Conservation (phyloP, 169 alveolate genomes). For the Eimeria brunetti region DNA sequence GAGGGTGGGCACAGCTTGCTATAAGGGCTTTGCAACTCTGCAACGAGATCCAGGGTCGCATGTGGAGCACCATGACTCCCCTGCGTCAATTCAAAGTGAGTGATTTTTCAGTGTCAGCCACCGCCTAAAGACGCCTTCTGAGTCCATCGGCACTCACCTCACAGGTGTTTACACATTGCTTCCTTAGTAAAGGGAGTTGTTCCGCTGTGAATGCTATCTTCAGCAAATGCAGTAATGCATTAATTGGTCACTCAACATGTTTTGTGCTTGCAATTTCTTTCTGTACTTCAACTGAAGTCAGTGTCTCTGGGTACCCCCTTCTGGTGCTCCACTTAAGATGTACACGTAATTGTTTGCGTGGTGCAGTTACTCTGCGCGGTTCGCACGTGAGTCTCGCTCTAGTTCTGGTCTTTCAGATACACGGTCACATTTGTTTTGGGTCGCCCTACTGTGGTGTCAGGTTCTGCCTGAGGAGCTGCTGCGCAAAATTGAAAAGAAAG, state of each 20-base stretch:
- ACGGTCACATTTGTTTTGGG: neutral
- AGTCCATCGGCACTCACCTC: neutral
- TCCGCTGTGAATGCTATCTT: neutral
- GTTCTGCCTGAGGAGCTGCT: slow-evolving; percentile 94
- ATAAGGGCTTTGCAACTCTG: slow-evolving; percentile 93
- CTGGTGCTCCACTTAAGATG: neutral
- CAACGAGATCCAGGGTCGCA: slow-evolving; percentile 98
- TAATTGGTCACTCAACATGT: neutral
- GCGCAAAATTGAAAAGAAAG: slow-evolving; percentile 97
- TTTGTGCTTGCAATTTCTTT: neutral
- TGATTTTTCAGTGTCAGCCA: slow-evolving; percentile 61
- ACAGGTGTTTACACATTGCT: neutral
- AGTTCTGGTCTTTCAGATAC: neutral
- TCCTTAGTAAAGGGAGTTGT: neutral
- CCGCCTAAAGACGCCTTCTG: neutral
- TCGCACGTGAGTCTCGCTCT: neutral
- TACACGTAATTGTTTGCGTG: neutral
- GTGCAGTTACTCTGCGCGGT: neutral
- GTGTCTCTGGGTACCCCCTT: neutral
- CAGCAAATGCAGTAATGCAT: neutral
- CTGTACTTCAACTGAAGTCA: neutral
- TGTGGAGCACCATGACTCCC: slow-evolving; percentile 99
- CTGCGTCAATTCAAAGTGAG: slow-evolving; percentile 97
- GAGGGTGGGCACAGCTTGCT: slow-evolving; percentile 97
- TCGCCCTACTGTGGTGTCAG: slow-evolving; percentile 21